Evolutionary conservation across 73 alveolate species (phyloP).

Genomic region (Symbiodinium pilosum): DNA sequence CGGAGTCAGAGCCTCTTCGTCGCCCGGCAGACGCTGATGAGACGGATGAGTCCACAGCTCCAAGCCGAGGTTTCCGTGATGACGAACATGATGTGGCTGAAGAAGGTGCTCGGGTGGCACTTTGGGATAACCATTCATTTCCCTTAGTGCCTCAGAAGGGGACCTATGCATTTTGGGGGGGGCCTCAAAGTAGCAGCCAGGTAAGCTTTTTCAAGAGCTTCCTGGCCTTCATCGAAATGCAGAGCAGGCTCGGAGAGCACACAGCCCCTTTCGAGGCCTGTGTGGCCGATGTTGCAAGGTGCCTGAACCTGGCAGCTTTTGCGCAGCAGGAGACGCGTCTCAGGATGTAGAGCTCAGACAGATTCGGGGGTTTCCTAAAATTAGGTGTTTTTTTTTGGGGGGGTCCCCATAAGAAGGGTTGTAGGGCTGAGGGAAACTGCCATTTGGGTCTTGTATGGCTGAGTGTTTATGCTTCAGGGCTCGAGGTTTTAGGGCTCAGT

Average conservation of each 20-base stretch:
- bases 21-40: not conserved
- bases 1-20: slow-evolving; percentile 1
- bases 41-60: slow-evolving; percentile 64
- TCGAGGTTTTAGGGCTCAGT: too few species aligned
- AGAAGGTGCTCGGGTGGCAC: too few species aligned
- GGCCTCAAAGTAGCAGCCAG: slow-evolving; percentile 10
- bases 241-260: not conserved
- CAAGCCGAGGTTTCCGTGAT: slow-evolving; percentile 49
- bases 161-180: not conserved
- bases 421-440: not conserved
- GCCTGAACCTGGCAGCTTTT: slow-evolving; percentile 21
- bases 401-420: not conserved
- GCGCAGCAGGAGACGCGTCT: too few species aligned
- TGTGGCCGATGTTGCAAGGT: slow-evolving; percentile 43
- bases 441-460: not conserved
- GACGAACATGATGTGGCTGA: not conserved
- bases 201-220: slow-evolving; percentile 23
- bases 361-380: too few species aligned
- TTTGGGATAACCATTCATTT: too few species aligned
- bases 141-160: too few species aligned
- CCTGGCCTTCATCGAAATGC: slow-evolving; percentile 43
- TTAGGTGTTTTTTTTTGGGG: not conserved
- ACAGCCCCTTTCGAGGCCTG: slow-evolving; percentile 31
- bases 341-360: too few species aligned
- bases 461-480: not conserved